These are phyloP conservation scores for Neurospora terricola DNA, from an alignment of 495 filamentous ascomycete species.

Conservation along the genomic window DNA sequence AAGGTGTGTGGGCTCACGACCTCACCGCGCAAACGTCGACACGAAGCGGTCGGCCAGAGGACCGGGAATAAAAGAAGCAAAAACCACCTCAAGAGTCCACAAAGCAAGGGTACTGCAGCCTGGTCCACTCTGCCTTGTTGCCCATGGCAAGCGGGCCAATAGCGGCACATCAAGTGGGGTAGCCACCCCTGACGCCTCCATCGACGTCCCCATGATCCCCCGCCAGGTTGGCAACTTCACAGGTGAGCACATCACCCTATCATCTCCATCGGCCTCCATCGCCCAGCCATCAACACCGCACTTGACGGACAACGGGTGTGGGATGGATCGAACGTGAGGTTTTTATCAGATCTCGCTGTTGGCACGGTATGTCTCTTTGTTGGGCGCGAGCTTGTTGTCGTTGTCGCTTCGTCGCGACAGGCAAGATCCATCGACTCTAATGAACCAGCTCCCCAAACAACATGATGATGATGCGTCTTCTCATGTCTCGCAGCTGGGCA, in stretches of 20 bases:
- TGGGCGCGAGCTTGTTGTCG: neutral
- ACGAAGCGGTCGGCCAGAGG: neutral
- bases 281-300: neutral
- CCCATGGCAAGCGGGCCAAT: slow-evolving; percentile 9
- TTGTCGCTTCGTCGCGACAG: neutral
- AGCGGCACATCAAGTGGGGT: slow-evolving; percentile 10
- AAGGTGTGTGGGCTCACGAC: neutral
- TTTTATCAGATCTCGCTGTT: slow-evolving; percentile 7
- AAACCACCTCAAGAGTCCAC: neutral
- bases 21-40: slow-evolving; percentile 2
- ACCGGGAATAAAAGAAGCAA: slow-evolving; percentile 9
- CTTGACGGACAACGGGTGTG: slow-evolving; percentile 2
- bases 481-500: neutral
- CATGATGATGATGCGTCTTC: neutral
- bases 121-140: slow-evolving; percentile 5
- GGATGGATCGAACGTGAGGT: slow-evolving; percentile 1
- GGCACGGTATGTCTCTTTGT: neutral
- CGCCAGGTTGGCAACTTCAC: slow-evolving; percentile 2
- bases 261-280: neutral
- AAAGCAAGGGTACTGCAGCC: slow-evolving; percentile 6
- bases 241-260: neutral
- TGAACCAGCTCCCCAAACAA: neutral
- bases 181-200: slow-evolving; percentile 10
- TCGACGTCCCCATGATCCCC: slow-evolving; percentile 3
- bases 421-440: neutral